These are phyloP conservation scores for Hericium erinaceus DNA, from an alignment of 768 basidiomycete species.

Conservation along the genomic window DNA sequence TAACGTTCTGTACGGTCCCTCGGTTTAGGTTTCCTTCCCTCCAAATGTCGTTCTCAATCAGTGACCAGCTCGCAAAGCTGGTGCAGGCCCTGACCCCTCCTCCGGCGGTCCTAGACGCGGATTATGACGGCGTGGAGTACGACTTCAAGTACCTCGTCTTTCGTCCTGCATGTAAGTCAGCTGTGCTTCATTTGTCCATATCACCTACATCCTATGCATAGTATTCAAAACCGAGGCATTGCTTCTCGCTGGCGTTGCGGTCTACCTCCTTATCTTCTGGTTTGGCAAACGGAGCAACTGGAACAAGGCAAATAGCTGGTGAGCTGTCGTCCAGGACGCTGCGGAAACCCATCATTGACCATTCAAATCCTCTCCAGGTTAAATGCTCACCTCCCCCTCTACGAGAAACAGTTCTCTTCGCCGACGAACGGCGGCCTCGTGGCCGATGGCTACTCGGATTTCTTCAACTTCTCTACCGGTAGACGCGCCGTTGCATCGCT, in stretches of 20 bases:
- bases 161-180: constrained; percentile 60
- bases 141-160: constrained; percentile 71
- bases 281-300: constrained; percentile 54
- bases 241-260: constrained; percentile 41
- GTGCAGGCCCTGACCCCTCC: constrained; percentile 40
- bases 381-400: constrained; percentile 45
- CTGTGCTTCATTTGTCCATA: not conserved
- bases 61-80: not conserved
- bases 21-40: not conserved
- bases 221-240: constrained; percentile 61
- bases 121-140: constrained; percentile 71
- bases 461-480: constrained; percentile 83
- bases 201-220: constrained; percentile 15
- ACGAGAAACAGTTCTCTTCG: constrained; percentile 66
- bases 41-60: not conserved
- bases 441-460: constrained; percentile 68
- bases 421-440: constrained; percentile 48
- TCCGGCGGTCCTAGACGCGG: constrained; percentile 38
- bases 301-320: constrained; percentile 58
- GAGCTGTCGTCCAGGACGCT: constrained; percentile 21
- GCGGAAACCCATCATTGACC: not conserved
- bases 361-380: constrained; percentile 35
- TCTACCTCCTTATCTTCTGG: constrained; percentile 49
- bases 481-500: constrained; percentile 67
- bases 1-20: not conserved